These are phyloP conservation scores for Nakazawaea populi DNA, from an alignment of 805 yeast genomes.

Conservation along the genomic window DNA sequence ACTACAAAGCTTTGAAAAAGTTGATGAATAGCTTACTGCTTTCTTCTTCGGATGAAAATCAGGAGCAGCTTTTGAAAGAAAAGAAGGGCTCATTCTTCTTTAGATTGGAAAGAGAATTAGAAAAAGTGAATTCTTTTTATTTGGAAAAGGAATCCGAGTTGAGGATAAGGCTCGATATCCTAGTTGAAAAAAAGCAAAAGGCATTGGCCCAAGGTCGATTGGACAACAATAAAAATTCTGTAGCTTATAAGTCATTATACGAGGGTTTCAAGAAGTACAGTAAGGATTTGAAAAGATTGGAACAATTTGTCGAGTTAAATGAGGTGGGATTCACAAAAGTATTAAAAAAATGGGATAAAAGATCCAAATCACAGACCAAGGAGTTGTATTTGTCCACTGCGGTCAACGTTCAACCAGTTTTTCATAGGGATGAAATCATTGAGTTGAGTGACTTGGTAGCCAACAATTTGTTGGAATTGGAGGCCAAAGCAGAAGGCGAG, in stretches of 20 bases:
- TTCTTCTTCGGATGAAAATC: constrained; percentile 30
- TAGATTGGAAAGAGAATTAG: constrained; percentile 88
- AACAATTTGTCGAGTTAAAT: constrained; percentile 90
- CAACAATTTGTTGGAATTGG: constrained; percentile 64
- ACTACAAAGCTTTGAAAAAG: constrained; percentile 90
- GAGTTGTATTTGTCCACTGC: constrained; percentile 89
- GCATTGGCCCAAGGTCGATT: constrained; percentile 38
- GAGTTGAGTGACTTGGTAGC: constrained; percentile 75
- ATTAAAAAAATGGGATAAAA: constrained; percentile 95
- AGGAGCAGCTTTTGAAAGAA: constrained; percentile 62
- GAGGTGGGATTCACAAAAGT: constrained; percentile 96
- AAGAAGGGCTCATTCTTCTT: constrained; percentile 88
- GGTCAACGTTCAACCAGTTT: constrained; percentile 94
- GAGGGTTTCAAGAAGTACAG: constrained; percentile 88
- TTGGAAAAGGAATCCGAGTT: constrained; percentile 87
- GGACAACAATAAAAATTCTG: constrained; percentile 51
- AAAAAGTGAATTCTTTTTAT: constrained; percentile 90
- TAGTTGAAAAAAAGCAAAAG: constrained; percentile 64
- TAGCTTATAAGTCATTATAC: constrained; percentile 74
- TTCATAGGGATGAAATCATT: constrained; percentile 83
- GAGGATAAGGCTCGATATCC: constrained; percentile 68
- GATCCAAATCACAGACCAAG: constrained; percentile 91
- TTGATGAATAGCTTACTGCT: constrained; percentile 75
- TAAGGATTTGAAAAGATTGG: constrained; percentile 80
- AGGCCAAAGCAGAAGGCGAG: constrained; percentile 51